phyloP scores from a whole-genome alignment of 73 alveolate species.

The Tetrahymena elliotti region DNA sequence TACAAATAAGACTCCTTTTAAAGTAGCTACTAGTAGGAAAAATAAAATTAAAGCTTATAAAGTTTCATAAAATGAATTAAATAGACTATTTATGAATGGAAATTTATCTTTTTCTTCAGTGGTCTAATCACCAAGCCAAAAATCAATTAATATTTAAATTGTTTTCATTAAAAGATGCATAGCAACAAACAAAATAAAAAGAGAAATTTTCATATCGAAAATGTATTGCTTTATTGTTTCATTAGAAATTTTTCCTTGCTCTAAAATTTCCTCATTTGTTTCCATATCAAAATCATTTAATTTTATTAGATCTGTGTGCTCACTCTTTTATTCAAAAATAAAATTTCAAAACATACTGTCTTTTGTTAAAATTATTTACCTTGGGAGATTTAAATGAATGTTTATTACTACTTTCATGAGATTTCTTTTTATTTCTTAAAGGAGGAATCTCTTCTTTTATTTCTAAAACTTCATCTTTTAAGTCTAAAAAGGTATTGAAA shows the following conservation, averaged over 20 bases:
- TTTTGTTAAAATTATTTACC: too few relatives aligned
- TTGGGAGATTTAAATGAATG: background rate
- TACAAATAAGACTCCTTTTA: background rate
- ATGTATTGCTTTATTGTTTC: background rate
- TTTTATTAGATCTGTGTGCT: background rate
- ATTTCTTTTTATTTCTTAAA: background rate
- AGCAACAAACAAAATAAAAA: background rate
- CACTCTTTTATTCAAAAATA: too few relatives aligned
- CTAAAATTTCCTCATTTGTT: background rate
- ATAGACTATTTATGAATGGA: constrained; percentile 15
- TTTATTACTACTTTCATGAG: background rate
- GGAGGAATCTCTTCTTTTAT: background rate
- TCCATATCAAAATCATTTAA: background rate
- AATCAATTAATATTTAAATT: constrained; percentile 23
- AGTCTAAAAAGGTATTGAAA: background rate
- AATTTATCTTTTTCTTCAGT: constrained; percentile 10
- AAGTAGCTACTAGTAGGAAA: background rate
- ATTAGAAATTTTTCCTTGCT: background rate
- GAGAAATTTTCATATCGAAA: background rate
- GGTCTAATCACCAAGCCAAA: constrained; percentile 29
- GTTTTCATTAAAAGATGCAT: background rate
- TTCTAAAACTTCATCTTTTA: background rate
- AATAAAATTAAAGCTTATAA: background rate
- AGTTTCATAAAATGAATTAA: background rate
- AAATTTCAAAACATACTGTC: too few relatives aligned